Conservation (phyloP, 1,284 basidiomycete genomes). For the Boletus sp. region DNA sequence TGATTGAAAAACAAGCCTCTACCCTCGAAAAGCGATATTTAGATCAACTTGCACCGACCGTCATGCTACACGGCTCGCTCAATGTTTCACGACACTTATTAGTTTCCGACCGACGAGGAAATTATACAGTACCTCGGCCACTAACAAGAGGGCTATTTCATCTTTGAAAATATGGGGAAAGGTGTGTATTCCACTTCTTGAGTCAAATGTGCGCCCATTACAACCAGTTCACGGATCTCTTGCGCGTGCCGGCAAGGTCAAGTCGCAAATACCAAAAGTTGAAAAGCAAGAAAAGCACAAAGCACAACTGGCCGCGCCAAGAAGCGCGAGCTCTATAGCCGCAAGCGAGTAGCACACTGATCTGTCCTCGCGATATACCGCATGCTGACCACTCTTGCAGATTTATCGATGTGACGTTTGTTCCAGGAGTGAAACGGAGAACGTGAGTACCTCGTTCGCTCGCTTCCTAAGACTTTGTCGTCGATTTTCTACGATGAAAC, state of each 20-base stretch:
- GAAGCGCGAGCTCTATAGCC: constrained; percentile 93
- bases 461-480: neutral
- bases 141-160: constrained; percentile 16
- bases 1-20: neutral
- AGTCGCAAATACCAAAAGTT: constrained; percentile 94
- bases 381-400: constrained; percentile 36
- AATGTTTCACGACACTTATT: neutral
- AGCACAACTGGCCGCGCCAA: constrained; percentile 97
- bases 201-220: constrained; percentile 1
- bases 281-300: constrained; percentile 98
- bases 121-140: constrained; percentile 23
- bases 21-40: neutral
- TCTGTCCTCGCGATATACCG: neutral
- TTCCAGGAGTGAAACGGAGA: constrained; percentile 82
- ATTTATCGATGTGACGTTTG: constrained; percentile 90
- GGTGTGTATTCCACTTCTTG: constrained; percentile 34
- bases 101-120: neutral
- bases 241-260: constrained; percentile 99
- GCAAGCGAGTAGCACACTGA: constrained; percentile 60
- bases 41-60: too few relatives aligned
- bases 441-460: constrained; percentile 14
- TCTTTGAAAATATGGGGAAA: constrained; percentile 61
- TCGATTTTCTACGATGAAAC: constrained; percentile 18
- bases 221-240: constrained; percentile 98
- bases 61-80: too few relatives aligned